Percentiles rank a stretch among this genome's conserved stretches.
Evolutionary conservation across 108 stramenopile species (phyloP).

Genomic region (Cyclotella atomus): DNA sequence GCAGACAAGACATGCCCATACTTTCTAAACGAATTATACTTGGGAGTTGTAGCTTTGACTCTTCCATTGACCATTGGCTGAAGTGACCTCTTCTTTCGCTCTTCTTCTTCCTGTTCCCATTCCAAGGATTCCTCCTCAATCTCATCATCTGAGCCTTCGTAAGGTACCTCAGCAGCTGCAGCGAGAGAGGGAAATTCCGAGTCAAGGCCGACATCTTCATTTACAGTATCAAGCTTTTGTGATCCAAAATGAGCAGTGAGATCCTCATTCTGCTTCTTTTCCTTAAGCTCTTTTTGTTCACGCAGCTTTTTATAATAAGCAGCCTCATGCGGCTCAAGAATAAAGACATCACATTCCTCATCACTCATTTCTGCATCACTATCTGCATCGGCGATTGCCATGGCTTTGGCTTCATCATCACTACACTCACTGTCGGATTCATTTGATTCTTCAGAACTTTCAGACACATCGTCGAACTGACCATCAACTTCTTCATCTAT

Average conservation of each 20-base stretch:
- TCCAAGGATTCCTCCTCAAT: constrained; percentile 10
- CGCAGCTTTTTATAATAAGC: constrained; percentile 41
- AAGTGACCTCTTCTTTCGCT: constrained; percentile 39
- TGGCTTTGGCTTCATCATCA: constrained; percentile 41
- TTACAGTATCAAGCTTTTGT: neutral
- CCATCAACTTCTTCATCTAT: constrained; percentile 14
- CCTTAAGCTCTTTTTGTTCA: constrained; percentile 20
- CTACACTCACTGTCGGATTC: neutral
- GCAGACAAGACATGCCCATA: constrained; percentile 51
- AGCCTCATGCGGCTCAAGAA: constrained; percentile 67
- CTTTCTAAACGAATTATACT: constrained; percentile 81
- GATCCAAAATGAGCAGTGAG: neutral
- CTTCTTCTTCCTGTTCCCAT: constrained; percentile 47
- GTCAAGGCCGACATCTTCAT: constrained; percentile 49
- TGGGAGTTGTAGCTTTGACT: constrained; percentile 32
- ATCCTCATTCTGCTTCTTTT: constrained; percentile 19
- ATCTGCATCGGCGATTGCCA: constrained; percentile 37
- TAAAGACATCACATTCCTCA: constrained; percentile 73
- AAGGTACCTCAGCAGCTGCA: constrained; percentile 69
- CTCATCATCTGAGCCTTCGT: constrained; percentile 73
- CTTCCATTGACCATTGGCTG: constrained; percentile 52
- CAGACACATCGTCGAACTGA: constrained; percentile 53
- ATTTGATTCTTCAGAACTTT: constrained; percentile 13
- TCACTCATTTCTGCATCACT: constrained; percentile 60
- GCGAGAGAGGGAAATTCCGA: constrained; percentile 80